These are phyloP conservation scores for Aspergillus costaricaensis DNA, from an alignment of 2,329 filamentous ascomycete species.

Conservation along the genomic window DNA sequence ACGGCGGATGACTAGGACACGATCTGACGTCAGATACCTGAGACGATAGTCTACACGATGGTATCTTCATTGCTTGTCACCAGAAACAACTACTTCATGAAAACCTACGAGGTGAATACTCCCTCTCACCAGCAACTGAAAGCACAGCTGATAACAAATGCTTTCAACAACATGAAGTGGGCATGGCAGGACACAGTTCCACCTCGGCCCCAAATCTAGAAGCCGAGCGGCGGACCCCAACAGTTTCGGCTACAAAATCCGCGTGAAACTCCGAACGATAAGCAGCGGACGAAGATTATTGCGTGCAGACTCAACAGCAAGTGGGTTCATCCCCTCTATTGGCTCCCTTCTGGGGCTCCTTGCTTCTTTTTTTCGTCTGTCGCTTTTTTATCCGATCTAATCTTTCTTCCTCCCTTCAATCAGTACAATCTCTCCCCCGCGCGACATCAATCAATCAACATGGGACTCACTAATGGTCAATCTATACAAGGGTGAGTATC, in stretches of 20 bases:
- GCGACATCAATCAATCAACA: background rate
- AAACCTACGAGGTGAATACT: too few species aligned
- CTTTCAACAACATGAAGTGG: background rate
- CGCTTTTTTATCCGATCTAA: background rate
- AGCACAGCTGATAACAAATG: background rate
- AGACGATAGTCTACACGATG: background rate
- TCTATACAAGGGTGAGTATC: background rate
- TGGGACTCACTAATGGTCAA: background rate
- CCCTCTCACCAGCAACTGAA: background rate
- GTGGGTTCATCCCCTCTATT: conserved; percentile 1
- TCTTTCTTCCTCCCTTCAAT: background rate
- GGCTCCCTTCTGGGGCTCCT: background rate
- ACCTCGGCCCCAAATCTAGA: background rate
- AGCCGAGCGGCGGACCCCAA: background rate
- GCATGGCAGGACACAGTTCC: background rate
- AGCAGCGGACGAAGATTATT: conserved; percentile 1
- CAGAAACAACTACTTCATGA: too few species aligned
- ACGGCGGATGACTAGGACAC: background rate
- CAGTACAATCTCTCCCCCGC: background rate
- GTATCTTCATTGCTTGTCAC: background rate
- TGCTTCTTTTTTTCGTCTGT: background rate
- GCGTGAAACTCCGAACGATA: background rate
- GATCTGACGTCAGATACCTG: background rate
- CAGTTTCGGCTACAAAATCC: background rate
- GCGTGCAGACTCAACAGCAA: background rate